Evolutionary conservation across 768 basidiomycete genomes (phyloP).

Genomic region (Leccinum broughii): DNA sequence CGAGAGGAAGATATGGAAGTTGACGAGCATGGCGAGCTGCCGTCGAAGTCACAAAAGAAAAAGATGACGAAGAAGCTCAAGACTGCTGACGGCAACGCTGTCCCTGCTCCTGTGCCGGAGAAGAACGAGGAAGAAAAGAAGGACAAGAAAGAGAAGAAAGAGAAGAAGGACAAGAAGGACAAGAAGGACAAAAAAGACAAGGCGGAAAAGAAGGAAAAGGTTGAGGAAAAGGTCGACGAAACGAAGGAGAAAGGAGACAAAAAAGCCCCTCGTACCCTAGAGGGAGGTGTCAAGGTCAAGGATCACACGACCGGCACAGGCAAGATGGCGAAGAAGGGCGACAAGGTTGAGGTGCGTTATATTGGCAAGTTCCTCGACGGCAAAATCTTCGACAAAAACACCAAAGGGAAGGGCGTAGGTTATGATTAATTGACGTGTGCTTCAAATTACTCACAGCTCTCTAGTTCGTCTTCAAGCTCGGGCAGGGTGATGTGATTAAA

Average conservation of each 20-base stretch:
- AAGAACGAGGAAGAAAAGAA: conserved; percentile 37
- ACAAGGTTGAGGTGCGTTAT: conserved; percentile 84
- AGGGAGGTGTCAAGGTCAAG: conserved; percentile 72
- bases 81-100: conserved; percentile 50
- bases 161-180: conserved; percentile 57
- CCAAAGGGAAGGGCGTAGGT: conserved; percentile 82
- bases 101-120: conserved; percentile 27
- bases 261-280: conserved; percentile 40
- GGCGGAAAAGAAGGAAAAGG: conserved; percentile 40
- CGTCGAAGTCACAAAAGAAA: conserved; percentile 61
- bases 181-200: conserved; percentile 32
- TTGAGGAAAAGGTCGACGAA: conserved; percentile 32
- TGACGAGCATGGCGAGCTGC: conserved; percentile 37
- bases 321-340: conserved; percentile 84
- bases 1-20: conserved; percentile 60
- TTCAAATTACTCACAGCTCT: conserved; percentile 1
- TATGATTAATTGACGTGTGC: conserved; percentile 4
- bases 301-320: conserved; percentile 83
- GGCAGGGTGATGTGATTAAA: conserved; percentile 91
- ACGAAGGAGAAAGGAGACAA: conserved; percentile 30
- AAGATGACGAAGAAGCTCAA: conserved; percentile 72
- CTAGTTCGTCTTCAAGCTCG: conserved; percentile 78
- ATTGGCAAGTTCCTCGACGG: conserved; percentile 85
- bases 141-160: conserved; percentile 35
- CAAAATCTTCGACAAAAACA: conserved; percentile 77